These are phyloP conservation scores for Fonsecaea pedrosoi DNA, from an alignment of 2,329 filamentous ascomycete species.

Conservation along the genomic window DNA sequence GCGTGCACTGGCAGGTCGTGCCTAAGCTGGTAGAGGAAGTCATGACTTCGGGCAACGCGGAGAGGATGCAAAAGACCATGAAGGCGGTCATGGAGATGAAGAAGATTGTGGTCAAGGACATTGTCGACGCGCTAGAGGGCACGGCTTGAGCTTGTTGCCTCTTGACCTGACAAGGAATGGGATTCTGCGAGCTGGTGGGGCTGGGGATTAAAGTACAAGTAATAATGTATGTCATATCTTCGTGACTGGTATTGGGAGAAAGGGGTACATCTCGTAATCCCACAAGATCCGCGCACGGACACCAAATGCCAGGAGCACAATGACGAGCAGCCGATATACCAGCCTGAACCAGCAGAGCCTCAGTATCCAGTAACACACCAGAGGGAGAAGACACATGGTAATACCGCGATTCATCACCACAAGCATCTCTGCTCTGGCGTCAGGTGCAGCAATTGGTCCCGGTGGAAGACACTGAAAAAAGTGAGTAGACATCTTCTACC, in stretches of 20 bases:
- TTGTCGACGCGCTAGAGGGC: constrained; percentile 48
- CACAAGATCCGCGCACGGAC: constrained; percentile 11
- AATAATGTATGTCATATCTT: background rate
- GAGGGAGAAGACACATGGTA: constrained; percentile 9
- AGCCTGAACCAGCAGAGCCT: background rate
- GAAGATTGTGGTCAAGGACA: constrained; percentile 52
- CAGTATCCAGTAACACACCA: constrained; percentile 12
- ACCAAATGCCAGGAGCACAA: constrained; percentile 15
- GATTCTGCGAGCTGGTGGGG: background rate
- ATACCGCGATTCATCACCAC: constrained; percentile 7
- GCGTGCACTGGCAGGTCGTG: constrained; percentile 57
- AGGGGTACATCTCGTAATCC: constrained; percentile 12
- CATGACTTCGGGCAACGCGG: constrained; percentile 47
- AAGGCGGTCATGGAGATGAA: constrained; percentile 53
- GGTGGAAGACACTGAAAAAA: constrained; percentile 8
- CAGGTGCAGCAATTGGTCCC: constrained; percentile 8
- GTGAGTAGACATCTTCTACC: background rate
- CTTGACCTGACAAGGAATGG: background rate
- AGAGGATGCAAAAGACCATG: constrained; percentile 42
- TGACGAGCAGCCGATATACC: constrained; percentile 5
- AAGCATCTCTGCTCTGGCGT: background rate
- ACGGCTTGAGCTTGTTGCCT: constrained; percentile 5
- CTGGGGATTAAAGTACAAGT: background rate
- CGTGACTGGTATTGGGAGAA: background rate
- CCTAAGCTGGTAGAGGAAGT: constrained; percentile 49